Percentiles rank a stretch among this genome's conserved stretches.
Conservation (phyloP, 169 alveolate genomes). For the Cytauxzoon felis region DNA sequence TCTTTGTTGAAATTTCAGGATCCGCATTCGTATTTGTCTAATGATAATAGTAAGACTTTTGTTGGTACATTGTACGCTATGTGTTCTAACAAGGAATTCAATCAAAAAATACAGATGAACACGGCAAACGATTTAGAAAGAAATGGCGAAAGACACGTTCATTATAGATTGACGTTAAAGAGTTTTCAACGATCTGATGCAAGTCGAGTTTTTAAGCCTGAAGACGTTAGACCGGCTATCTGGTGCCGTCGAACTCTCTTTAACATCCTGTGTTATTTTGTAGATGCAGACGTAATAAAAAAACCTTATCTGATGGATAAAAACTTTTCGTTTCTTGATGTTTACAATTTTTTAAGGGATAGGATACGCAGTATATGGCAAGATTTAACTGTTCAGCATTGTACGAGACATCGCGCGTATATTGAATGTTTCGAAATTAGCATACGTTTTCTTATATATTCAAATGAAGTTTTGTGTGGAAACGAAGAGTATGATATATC, state of each 20-base stretch:
- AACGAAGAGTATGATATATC: constrained; percentile 72
- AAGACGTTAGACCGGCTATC: constrained; percentile 72
- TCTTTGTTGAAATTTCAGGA: constrained; percentile 45
- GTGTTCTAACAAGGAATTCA: constrained; percentile 75
- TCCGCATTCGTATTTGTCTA: constrained; percentile 12
- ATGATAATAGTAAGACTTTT: constrained; percentile 11
- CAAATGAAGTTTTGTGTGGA: constrained; percentile 69
- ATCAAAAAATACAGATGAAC: constrained; percentile 71
- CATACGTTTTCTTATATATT: constrained; percentile 72
- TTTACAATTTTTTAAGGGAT: constrained; percentile 79
- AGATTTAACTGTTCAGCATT: constrained; percentile 82
- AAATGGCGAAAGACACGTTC: constrained; percentile 30
- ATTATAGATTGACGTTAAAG: constrained; percentile 69
- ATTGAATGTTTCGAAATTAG: constrained; percentile 79
- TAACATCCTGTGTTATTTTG: constrained; percentile 66
- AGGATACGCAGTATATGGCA: constrained; percentile 82
- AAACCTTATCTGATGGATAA: constrained; percentile 62
- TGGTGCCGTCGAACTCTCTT: constrained; percentile 82
- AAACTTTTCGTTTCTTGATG: constrained; percentile 69
- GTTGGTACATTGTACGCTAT: constrained; percentile 71
- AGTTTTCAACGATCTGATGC: constrained; percentile 84
- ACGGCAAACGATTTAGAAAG: constrained; percentile 82
- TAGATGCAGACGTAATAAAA: constrained; percentile 71
- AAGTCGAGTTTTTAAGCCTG: constrained; percentile 73
- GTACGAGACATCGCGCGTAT: constrained; percentile 75